phyloP scores from a whole-genome alignment of 2,329 filamentous ascomycete species.

The Colletotrichum trifolii region DNA sequence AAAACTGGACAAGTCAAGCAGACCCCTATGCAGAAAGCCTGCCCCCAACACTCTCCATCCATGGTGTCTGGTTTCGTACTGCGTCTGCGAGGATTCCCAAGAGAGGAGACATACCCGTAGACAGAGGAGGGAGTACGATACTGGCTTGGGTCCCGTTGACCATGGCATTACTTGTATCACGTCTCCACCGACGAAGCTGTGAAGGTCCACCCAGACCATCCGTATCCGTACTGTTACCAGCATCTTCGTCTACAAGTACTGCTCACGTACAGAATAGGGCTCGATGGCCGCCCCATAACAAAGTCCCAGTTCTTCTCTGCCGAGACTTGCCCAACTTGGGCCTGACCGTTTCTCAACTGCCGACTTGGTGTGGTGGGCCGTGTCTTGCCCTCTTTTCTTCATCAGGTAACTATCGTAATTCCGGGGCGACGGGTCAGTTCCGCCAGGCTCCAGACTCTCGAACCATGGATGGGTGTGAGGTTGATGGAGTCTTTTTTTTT shows the following conservation, averaged over 20 bases:
- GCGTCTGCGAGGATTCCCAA: too few species aligned
- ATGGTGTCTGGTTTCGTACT: too few species aligned
- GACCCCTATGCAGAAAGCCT: too few species aligned
- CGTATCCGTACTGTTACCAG: not conserved
- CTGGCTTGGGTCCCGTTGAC: too few species aligned
- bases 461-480: too few species aligned
- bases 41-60: too few species aligned
- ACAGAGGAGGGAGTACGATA: too few species aligned
- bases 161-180: too few species aligned
- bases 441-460: not conserved
- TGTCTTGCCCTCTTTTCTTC: not conserved
- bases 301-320: not conserved
- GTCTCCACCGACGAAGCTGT: slow-evolving; percentile 11
- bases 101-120: too few species aligned
- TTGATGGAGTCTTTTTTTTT: too few species aligned
- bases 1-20: too few species aligned
- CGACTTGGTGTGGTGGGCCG: slow-evolving; percentile 10
- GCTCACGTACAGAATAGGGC: not conserved
- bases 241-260: not conserved
- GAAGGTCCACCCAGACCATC: slow-evolving; percentile 8
- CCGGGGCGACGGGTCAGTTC: slow-evolving; percentile 12
- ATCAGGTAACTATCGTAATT: not conserved
- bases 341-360: slow-evolving; percentile 13
- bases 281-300: not conserved
- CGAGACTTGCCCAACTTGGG: not conserved